Evolutionary conservation across 345 rosid genomes (phyloP), one percentile per base, ranked within the genome.

Genomic region (Salix brachista): DNA sequence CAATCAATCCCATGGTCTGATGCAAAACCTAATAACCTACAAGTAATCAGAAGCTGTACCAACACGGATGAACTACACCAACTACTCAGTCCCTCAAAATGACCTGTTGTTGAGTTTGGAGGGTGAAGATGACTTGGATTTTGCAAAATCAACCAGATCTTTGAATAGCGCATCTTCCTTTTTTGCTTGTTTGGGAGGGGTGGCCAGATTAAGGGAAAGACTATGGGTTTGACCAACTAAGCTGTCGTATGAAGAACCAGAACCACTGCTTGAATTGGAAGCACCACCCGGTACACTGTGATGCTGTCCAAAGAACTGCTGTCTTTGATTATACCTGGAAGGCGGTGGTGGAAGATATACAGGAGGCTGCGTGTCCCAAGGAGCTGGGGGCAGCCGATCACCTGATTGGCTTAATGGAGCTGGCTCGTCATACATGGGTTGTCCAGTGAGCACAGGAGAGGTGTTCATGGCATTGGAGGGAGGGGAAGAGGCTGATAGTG

Each of bases 141-240:
- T 96, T 0, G 97, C 93, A 80, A 93, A 91, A 80, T 93, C 99
- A 56, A 96, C 84, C 64, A 96, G 86, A 83, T 93, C 99, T 83
- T 92, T 90, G 87, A 96, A 93, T 72, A 96, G 93, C 60, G 83
- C 91, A 79, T 91, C 98, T 81, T 96, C 98, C 41, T 91, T 91
- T 82, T 90, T 90, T 48, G 76, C 87, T 79, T 91, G 85, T 79
- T 87, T 89, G 75, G 87, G 76, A 21, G 89, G 88, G 36, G 86
- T 25, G 9, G 84, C 62, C 1, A 94, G 77, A 76, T 88, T 85
- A 68, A 93, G 88, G n/a, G 94, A 88, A 18, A 93, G 90, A 71
- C 77, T 89, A 79, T 86, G 87, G 16, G 96, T 86, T 79, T 90
- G 89, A 46, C 88, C 94, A 44, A 82, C 84, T 32, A 96, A 83